phyloP scores from a whole-genome alignment of 331 rosid genomes.

The Quercus tomentella region DNA sequence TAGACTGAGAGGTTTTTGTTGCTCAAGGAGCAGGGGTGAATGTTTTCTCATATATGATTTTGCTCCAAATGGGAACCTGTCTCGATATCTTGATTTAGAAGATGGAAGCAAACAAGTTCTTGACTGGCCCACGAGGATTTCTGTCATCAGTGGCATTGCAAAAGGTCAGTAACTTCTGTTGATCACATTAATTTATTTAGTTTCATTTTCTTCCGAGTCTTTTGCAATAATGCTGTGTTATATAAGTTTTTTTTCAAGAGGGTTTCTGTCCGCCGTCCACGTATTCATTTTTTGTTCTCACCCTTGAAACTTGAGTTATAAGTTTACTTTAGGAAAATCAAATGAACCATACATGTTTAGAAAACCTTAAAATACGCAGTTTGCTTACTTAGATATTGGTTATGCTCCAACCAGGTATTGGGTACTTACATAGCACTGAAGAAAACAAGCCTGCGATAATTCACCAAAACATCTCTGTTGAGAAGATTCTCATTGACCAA shows the following conservation, averaged over 20 bases:
- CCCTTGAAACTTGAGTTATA: not conserved
- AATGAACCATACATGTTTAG: no score
- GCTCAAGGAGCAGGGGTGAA: constrained; percentile 88
- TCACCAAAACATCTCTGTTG: constrained; percentile 86
- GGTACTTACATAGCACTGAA: constrained; percentile 68
- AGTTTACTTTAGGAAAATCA: not conserved
- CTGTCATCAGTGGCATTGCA: constrained; percentile 76
- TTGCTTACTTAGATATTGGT: not conserved
- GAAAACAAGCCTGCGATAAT: constrained; percentile 62
- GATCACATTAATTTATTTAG: not conserved
- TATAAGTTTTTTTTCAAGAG: not conserved
- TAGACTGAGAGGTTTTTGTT: constrained; percentile 84
- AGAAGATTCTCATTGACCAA: constrained; percentile 70
- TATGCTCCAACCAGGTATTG: constrained; percentile 53
- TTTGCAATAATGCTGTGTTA: not conserved
- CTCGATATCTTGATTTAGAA: constrained; percentile 61
- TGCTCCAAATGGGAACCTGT: constrained; percentile 67
- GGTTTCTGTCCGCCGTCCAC: no score
- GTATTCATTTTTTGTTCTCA: not conserved
- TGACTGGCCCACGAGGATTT: constrained; percentile 79
- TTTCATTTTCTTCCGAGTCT: not conserved
- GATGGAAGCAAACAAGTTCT: constrained; percentile 61
- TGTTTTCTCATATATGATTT: constrained; percentile 83
- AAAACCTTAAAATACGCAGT: not conserved
- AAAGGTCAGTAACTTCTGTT: constrained; percentile 48